Base-by-base conservation (phyloP, 169 alveolate species). In the Miamiensis avidus region DNA sequence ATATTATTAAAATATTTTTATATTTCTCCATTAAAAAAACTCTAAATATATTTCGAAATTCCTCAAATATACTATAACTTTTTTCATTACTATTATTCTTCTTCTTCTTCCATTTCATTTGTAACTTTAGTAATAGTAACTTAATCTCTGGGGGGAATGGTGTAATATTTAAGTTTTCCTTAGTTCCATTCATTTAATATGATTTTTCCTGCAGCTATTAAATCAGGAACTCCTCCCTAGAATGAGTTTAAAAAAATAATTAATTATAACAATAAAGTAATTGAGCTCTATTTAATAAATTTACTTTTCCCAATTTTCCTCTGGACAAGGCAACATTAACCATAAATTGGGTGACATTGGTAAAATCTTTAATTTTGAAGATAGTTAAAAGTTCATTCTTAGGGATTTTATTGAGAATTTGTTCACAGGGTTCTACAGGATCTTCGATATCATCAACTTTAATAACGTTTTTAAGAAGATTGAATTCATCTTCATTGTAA, bases 371-470 rank as follows among this genome's bases (percentile, higher is more conserved):
- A 65, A 98, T 90, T 78, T 92, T 94, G 87, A 95, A 98, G 33
- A 91, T 85, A 27, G 90, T 86, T 65, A 93, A 85, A 34, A 98
- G 85, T 34, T 97, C 93, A 33, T 89, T 93, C 25, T 86, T 89
- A 78, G 91, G 86, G 72, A 95, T 93, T 91, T 94, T 94, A 34
- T 90, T 83, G 29, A 96, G 84, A 29, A 98, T 94, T 64, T 92
- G 94, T 81, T 92, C 94, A 78, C 97, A 97, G 33, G 98, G 98
- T 34, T 90, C 92, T 69, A 92, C 89, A 75, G 98, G 98, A 76
- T 98, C 98, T 29, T 95, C 95, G 15, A 98, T 91, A 74, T 93
- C 95, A 65, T 97, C 98, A 65, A 97, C 94, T 85, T 97, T 97
- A 28, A 98, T 92, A 64, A 97, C 92, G 86, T 96, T 94, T 89